A percentile compares a stretch with the other conserved stretches of the same genome.
Evolutionary conservation across 2,329 filamentous ascomycete species (phyloP).

Genomic region (Sporothrix mexicana): DNA sequence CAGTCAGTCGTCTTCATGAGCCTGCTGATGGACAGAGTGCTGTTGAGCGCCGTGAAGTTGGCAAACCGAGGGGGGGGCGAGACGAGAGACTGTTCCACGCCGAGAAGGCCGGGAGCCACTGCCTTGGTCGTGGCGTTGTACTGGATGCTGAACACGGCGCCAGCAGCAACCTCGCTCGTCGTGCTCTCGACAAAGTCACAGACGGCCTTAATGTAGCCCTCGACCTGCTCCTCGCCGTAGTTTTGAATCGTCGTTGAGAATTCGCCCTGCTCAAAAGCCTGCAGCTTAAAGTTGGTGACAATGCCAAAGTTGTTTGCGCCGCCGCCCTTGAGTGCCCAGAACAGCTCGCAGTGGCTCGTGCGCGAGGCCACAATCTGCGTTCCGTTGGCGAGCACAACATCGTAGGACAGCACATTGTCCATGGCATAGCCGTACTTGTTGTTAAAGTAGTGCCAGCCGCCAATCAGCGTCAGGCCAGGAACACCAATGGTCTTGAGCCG

Average conservation of each 20-base stretch:
- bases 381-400: conserved; percentile 51
- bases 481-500: conserved; percentile 46
- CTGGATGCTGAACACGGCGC: conserved; percentile 44
- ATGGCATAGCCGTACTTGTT: conserved; percentile 46
- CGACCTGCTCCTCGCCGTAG: conserved; percentile 41
- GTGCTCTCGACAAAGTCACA: conserved; percentile 40
- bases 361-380: conserved; percentile 47
- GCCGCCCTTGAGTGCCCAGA: conserved; percentile 51
- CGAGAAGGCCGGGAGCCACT: conserved; percentile 41
- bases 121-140: conserved; percentile 43
- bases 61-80: conserved; percentile 45
- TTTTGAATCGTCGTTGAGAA: conserved; percentile 46
- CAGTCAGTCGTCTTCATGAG: conserved; percentile 43
- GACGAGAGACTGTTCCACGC: conserved; percentile 45
- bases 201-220: conserved; percentile 43
- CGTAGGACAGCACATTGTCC: conserved; percentile 47
- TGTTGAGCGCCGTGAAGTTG: conserved; percentile 44
- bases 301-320: conserved; percentile 52
- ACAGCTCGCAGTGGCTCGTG: conserved; percentile 48
- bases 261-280: conserved; percentile 36
- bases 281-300: conserved; percentile 39
- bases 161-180: conserved; percentile 42
- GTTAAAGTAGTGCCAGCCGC: conserved; percentile 45
- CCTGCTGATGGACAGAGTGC: conserved; percentile 38
- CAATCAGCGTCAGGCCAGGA: conserved; percentile 46